Base-by-base conservation (phyloP, 83 land plant genomes). In the Isoetes engelmannii region DNA sequence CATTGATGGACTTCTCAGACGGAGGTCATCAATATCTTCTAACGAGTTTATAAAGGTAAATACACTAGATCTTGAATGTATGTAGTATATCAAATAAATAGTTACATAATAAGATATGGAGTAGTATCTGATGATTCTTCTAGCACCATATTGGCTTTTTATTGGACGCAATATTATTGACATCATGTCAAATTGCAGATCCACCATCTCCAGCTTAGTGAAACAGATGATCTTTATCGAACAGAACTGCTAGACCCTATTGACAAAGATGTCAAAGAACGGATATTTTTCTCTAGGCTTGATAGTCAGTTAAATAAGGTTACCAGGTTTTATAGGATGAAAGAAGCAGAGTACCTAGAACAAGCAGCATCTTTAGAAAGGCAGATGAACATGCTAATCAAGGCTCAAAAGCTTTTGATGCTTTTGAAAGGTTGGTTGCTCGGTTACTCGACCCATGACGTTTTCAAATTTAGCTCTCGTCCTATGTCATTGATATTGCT, bases 241-340 rank as follows among this genome's bases (percentile, higher is more conserved):
- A 59, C 62, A 59, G 62, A 59, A 59, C 19, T 59, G 18, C 28
- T 59, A 3, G 62, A 42, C 10, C 62, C 62, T 12, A 59, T 59
- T 12, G 18, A 18, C 18, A 18, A 59, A 19, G 62, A 19, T 18
- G 62, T 18, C 18, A 42, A 59, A 19, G 62, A 59, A 42, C 18
- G 19, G 4, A 59, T 18, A 10, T 59, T 59, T 37, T 59, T 59
- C 19, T 8, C 12, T 37, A 12, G 62, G 1, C 62, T 59, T 1
- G 62, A 59, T 18, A 3, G 62, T 18, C 18, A 59, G 3, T 37
- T 59, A 8, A 59, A 59, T 37, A 59, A 59, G 9, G 62, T 59
- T 20, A 59, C 18, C 62, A 59, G 19, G 20, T 59, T 59, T 18
- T 59, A 59, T 37, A 59, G 20, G 62, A 12, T 8, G 8, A 59